Evolutionary conservation across 768 basidiomycete genomes (phyloP).

Genomic region (Favolaschia claudopus): DNA sequence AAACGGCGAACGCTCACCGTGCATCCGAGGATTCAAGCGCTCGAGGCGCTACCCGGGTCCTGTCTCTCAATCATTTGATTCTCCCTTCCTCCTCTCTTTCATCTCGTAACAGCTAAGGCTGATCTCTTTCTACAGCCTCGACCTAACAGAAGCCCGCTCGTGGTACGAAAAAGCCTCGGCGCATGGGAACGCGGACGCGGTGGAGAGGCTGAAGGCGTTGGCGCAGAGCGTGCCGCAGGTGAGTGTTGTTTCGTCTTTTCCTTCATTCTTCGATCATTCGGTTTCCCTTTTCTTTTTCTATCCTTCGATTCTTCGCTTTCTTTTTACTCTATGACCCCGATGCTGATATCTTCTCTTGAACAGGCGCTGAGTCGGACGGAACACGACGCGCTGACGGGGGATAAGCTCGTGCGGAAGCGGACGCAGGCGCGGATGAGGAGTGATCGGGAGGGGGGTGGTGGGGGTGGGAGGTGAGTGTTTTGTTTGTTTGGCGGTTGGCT

Average conservation of each 20-base stretch:
- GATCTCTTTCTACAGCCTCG: too few species aligned
- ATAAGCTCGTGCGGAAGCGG: constrained; percentile 81
- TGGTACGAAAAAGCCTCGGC: constrained; percentile 72
- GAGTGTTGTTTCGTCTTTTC: background rate
- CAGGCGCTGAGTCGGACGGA: constrained; percentile 74
- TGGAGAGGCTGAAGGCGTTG: constrained; percentile 74
- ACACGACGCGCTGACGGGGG: constrained; percentile 81
- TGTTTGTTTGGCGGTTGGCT: too few species aligned
- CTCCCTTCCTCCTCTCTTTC: background rate
- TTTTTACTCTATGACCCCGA: background rate
- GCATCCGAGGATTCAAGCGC: too few species aligned
- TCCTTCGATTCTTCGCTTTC: background rate
- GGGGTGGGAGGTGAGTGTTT: constrained; percentile 6
- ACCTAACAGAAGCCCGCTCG: too few species aligned
- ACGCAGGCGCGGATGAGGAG: constrained; percentile 74
- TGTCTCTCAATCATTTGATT: too few species aligned
- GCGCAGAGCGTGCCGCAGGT: constrained; percentile 62
- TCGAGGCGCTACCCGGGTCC: too few species aligned
- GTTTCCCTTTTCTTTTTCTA: background rate
- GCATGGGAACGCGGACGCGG: constrained; percentile 84
- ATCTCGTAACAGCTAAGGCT: too few species aligned
- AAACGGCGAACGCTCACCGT: too few species aligned
- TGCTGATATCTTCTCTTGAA: too few species aligned
- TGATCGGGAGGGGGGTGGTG: constrained; percentile 35
- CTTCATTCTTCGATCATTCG: too few species aligned